Base-by-base conservation (phyloP, 2,329 filamentous ascomycete genomes). In the Pyricularia sp. region DNA sequence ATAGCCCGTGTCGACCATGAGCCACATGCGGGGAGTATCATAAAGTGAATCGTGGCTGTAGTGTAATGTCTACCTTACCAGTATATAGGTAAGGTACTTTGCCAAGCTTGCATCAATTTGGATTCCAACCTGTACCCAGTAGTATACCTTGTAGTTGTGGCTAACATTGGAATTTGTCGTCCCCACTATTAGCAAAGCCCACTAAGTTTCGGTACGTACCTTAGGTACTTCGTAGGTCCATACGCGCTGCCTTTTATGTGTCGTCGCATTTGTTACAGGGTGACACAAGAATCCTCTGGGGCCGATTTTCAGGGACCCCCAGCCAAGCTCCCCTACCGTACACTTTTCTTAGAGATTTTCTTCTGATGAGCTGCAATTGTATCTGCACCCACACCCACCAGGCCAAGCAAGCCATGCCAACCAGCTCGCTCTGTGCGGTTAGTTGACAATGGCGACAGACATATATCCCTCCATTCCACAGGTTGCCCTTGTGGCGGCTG, bases 381-480 rank as follows among this genome's bases (percentile, higher is more conserved):
- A 61, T 61, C 58, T 61, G 58, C 58, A 26, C 58, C 58, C 23
- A n/a, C 23, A 61, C 58, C 58, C 11, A 23, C 58, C 58, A 61
- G 23, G 58, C 58, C 58, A 61, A 61, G 58, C 58, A 61, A 61
- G 58, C 58, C 58, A 61, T 23, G 58, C 58, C 58, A 12, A 61
- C n/a, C 58, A 61, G 25, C 58, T 61, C 58, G 58, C 58, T 33
- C 31, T n/a, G 50, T 12, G 50, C 50, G 50, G 23, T 58, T 58
- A 58, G 50, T 58, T 58, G 17, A 66, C 66, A n/a, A 97, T 97
- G 93, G 85, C 89, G 76, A 68, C 70, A 65, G 92, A 94, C 72
- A 80, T 88, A 68, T 93, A 94, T 78, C 95, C 95, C 69, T 92
- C 94, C n/a, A 85, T 98, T 79, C 83, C 88, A 78, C 94, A 97